A percentile compares a stretch with the other conserved stretches of the same genome.
phyloP scores from a whole-genome alignment of 2,329 filamentous ascomycete species.

The Fusarium sp. region DNA sequence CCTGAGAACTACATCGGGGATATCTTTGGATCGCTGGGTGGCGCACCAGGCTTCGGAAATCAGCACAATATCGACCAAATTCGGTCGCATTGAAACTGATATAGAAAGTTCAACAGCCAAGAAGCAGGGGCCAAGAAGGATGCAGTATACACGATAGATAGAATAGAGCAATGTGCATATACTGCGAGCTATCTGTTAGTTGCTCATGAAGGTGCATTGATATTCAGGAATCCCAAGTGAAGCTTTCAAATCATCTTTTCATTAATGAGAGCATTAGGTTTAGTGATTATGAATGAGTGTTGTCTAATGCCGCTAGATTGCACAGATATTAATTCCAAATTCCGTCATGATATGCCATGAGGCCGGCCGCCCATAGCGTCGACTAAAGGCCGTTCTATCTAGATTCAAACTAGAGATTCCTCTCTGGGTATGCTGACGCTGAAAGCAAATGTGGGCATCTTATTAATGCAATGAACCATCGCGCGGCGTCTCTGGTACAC shows the following conservation, averaged over 20 bases:
- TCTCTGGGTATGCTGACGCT: neutral
- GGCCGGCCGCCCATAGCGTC: neutral
- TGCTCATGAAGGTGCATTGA: neutral
- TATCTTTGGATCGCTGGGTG: conserved; percentile 41
- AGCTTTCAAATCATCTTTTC: neutral
- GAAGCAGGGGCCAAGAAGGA: neutral
- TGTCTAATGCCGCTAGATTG: neutral
- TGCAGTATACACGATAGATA: neutral
- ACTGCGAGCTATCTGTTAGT: neutral
- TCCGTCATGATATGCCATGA: neutral
- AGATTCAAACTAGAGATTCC: neutral
- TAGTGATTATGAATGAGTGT: neutral
- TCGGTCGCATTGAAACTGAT: neutral
- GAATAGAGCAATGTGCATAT: neutral
- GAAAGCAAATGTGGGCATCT: neutral
- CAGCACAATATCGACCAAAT: conserved; percentile 7
- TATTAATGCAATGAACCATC: neutral
- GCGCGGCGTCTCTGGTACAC: too few relatives aligned
- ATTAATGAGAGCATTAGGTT: neutral
- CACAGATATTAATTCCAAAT: neutral
- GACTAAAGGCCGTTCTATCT: neutral
- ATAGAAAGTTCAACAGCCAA: neutral
- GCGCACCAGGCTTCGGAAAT: conserved; percentile 32
- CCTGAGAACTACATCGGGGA: conserved; percentile 38
- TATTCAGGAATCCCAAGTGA: neutral